A percentile compares a stretch with the other conserved stretches of the same genome.
These are phyloP conservation scores for Chaetomiaceae sp. DNA, from an alignment of 2,329 filamentous ascomycete species.

Conservation along the genomic window DNA sequence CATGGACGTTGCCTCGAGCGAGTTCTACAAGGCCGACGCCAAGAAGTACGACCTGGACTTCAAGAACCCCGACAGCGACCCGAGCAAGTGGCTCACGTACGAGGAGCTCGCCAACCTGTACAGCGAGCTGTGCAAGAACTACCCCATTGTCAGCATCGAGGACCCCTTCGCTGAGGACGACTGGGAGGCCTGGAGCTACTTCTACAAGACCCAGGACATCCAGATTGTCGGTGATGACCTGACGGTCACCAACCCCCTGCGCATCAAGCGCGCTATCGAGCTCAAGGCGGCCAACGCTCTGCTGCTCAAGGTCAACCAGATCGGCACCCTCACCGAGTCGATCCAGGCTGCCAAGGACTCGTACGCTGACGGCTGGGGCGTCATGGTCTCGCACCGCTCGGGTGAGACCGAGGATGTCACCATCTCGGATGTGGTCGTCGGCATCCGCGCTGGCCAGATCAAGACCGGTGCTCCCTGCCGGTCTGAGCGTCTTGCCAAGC, in stretches of 20 bases:
- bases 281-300: slow-evolving; percentile 98
- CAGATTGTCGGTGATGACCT: slow-evolving; percentile 98
- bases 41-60: slow-evolving; percentile 99
- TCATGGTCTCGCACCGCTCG: slow-evolving; percentile 99
- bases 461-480: slow-evolving; percentile 96
- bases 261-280: slow-evolving; percentile 99
- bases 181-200: slow-evolving; percentile 99
- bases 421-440: slow-evolving; percentile 96
- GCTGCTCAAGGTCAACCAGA: slow-evolving; percentile 99
- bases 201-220: slow-evolving; percentile 98
- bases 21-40: slow-evolving; percentile 96
- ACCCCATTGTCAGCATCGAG: slow-evolving; percentile 98
- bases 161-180: slow-evolving; percentile 99
- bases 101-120: slow-evolving; percentile 93
- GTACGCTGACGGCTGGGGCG: slow-evolving; percentile 91
- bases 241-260: slow-evolving; percentile 97
- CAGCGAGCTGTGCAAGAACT: slow-evolving; percentile 82
- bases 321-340: slow-evolving; percentile 96
- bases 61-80: slow-evolving; percentile 99
- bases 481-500: slow-evolving; percentile 97
- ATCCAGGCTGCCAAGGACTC: slow-evolving; percentile 99
- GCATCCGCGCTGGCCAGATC: slow-evolving; percentile 95
- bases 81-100: slow-evolving; percentile 96
- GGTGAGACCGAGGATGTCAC: slow-evolving; percentile 99
- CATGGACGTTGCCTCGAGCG: slow-evolving; percentile 98